phyloP scores from a whole-genome alignment of 2,329 filamentous ascomycete genomes.

The Hypoxylon sp. region DNA sequence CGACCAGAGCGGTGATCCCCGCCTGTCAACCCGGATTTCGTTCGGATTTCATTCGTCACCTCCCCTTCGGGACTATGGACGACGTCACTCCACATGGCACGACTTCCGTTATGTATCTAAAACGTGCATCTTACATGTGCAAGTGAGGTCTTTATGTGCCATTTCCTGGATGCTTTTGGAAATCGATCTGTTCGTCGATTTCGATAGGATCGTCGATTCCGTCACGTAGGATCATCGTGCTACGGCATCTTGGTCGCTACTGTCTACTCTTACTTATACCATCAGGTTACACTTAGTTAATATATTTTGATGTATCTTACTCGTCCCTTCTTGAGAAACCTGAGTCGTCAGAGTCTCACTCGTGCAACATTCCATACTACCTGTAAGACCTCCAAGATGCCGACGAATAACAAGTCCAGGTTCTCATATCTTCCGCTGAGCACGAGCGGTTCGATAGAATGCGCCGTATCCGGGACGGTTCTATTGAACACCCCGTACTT shows the following conservation, averaged over 20 bases:
- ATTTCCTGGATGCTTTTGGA: conserved; percentile 21
- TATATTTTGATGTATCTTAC: conserved; percentile 43
- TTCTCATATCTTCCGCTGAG: conserved; percentile 64
- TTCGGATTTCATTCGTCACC: conserved; percentile 38
- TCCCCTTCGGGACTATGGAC: conserved; percentile 33
- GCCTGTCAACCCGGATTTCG: background rate
- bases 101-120: conserved; percentile 23
- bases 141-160: conserved; percentile 16
- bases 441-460: conserved; percentile 65
- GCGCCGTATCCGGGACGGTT: conserved; percentile 65
- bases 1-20: conserved; percentile 31
- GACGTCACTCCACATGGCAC: conserved; percentile 47
- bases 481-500: conserved; percentile 77
- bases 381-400: conserved; percentile 49
- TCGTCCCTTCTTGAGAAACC: conserved; percentile 31
- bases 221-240: conserved; percentile 8
- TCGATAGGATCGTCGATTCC: conserved; percentile 7
- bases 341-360: conserved; percentile 28
- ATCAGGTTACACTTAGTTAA: conserved; percentile 13
- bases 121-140: conserved; percentile 34
- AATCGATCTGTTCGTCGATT: conserved; percentile 5
- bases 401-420: conserved; percentile 52
- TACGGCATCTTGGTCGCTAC: conserved; percentile 11
- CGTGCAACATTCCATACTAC: conserved; percentile 37
- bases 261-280: conserved; percentile 3